Evolutionary conservation across 1,139 yeast species (phyloP).

Genomic region (Lodderomyces jiufengensis): DNA sequence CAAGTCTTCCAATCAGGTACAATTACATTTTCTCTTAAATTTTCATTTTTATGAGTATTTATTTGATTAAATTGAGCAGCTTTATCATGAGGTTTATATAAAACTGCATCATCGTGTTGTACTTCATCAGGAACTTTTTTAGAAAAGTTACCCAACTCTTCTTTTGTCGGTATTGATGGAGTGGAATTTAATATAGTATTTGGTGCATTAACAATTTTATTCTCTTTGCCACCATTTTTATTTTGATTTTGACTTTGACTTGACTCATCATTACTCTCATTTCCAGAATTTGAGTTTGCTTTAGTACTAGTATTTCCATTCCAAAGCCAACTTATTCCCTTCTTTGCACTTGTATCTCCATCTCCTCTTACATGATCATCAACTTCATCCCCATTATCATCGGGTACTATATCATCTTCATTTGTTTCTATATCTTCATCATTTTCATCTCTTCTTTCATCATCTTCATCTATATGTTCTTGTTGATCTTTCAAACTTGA

Average conservation of each 20-base stretch:
- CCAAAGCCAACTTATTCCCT: constrained; percentile 41
- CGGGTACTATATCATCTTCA: constrained; percentile 24
- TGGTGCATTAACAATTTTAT: constrained; percentile 14
- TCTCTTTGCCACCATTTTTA: not conserved
- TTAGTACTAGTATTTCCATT: constrained; percentile 13
- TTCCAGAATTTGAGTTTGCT: constrained; percentile 2
- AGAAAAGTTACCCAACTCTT: constrained; percentile 10
- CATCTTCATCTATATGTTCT: constrained; percentile 18
- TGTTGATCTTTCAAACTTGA: constrained; percentile 14
- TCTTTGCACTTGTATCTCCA: constrained; percentile 22
- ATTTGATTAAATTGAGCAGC: constrained; percentile 41
- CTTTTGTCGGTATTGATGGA: constrained; percentile 24
- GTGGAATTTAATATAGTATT: constrained; percentile 37
- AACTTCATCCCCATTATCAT: constrained; percentile 30
- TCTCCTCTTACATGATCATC: constrained; percentile 28
- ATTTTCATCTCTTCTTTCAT: constrained; percentile 21
- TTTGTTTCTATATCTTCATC: constrained; percentile 31
- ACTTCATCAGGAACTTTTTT: constrained; percentile 29
- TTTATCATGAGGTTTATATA: constrained; percentile 45
- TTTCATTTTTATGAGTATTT: constrained; percentile 46
- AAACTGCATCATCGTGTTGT: constrained; percentile 41
- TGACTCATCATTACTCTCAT: too few relatives aligned
- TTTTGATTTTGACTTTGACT: not conserved
- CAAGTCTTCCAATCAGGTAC: constrained; percentile 46
- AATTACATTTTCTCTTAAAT: constrained; percentile 37